Conservation (phyloP, 306 rosid genomes). For the Hippophae rhamnoides region DNA sequence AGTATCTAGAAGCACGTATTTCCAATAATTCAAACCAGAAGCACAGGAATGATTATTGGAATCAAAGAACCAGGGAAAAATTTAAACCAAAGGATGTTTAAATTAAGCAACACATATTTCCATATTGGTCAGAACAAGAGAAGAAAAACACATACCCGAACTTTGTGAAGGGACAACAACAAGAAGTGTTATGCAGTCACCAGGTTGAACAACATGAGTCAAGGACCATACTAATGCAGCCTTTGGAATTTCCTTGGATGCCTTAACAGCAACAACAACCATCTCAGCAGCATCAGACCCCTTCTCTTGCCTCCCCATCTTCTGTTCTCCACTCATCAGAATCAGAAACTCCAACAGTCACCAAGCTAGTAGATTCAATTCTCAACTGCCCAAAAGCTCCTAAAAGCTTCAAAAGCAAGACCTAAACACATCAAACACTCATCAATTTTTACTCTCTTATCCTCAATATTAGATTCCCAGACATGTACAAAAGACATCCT, state of each 20-base stretch:
- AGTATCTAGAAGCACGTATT: too few species aligned
- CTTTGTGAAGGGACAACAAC: conserved; percentile 88
- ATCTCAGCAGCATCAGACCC: conserved; percentile 68
- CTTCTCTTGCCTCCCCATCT: conserved; percentile 68
- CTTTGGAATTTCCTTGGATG: conserved; percentile 82
- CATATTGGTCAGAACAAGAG: too few species aligned
- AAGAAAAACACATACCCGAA: conserved; percentile 43
- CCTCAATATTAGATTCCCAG: conserved; percentile 30
- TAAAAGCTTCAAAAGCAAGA: conserved; percentile 4
- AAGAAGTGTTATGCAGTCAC: conserved; percentile 84
- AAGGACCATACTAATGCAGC: conserved; percentile 92
- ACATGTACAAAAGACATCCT: conserved; percentile 31
- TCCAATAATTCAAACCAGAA: too few species aligned
- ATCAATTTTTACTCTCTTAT: conserved; percentile 20
- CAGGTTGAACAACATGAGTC: conserved; percentile 98
- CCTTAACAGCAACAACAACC: conserved; percentile 93
- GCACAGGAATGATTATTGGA: too few species aligned
- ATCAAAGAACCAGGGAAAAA: too few species aligned
- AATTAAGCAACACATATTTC: too few species aligned
- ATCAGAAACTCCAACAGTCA: conserved; percentile 4
- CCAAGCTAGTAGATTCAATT: conserved; percentile 12
- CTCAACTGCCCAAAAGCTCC: conserved; percentile 29
- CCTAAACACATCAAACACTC: conserved; percentile 18
- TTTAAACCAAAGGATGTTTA: too few species aligned
- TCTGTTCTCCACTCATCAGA: conserved; percentile 66